Evolutionary conservation across 441 rosid genomes (phyloP).

Genomic region (Flueggea neowawraea): DNA sequence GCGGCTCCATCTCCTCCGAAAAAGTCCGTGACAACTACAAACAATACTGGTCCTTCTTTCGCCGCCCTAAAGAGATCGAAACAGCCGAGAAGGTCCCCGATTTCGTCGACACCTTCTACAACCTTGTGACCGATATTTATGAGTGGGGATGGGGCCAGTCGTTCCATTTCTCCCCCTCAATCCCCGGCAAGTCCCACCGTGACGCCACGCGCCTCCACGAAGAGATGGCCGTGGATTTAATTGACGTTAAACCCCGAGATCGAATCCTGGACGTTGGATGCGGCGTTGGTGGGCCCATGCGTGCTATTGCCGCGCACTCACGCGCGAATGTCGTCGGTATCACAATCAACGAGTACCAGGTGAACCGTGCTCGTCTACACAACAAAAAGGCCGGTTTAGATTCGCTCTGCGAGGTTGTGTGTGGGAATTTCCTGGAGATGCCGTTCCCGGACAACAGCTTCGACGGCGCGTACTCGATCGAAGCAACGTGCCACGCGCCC

Average conservation of each 20-base stretch:
- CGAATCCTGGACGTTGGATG: conserved; percentile 83
- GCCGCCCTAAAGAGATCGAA: conserved; percentile 80
- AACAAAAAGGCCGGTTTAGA: conserved; percentile 87
- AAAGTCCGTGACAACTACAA: conserved; percentile 74
- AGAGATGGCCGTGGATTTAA: conserved; percentile 75
- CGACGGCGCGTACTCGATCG: conserved; percentile 95
- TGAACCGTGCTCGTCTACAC: conserved; percentile 68
- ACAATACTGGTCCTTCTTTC: conserved; percentile 88
- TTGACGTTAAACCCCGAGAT: conserved; percentile 48
- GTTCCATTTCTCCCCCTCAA: conserved; percentile 83
- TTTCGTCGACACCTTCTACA: conserved; percentile 89
- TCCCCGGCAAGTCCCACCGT: conserved; percentile 66
- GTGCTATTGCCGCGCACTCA: conserved; percentile 89
- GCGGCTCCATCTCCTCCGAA: conserved; percentile 90
- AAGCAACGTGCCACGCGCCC: conserved; percentile 98
- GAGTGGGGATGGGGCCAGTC: conserved; percentile 99
- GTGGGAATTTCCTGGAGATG: conserved; percentile 85
- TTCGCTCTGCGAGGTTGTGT: conserved; percentile 69
- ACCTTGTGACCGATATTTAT: conserved; percentile 88
- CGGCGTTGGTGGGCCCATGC: conserved; percentile 96
- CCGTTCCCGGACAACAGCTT: conserved; percentile 67
- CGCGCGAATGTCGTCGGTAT: conserved; percentile 77
- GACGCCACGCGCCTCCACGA: conserved; percentile 87
- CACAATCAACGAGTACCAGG: conserved; percentile 95
- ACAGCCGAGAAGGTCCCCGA: conserved; percentile 75